Conservation (phyloP, 805 yeast genomes). For the Ogataea naganishii region DNA sequence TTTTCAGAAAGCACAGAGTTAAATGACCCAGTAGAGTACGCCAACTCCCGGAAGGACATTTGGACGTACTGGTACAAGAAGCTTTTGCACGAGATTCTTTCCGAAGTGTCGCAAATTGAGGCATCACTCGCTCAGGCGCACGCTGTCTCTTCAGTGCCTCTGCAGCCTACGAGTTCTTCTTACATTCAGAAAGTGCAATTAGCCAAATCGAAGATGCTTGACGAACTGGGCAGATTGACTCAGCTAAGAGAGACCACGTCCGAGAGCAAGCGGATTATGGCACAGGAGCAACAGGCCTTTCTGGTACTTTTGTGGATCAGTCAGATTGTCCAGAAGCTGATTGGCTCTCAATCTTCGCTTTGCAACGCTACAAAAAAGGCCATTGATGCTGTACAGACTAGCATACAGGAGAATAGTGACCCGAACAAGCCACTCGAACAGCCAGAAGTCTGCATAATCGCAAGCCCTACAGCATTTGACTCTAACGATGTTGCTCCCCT, state of each 20-base stretch:
- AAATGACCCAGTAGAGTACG: conserved; percentile 22
- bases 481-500: conserved; percentile 17
- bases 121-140: too few species aligned
- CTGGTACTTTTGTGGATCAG: conserved; percentile 21
- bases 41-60: conserved; percentile 21
- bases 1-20: conserved; percentile 23
- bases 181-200: not conserved
- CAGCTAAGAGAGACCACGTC: too few species aligned
- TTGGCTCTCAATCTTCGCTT: conserved; percentile 7
- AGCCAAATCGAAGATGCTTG: conserved; percentile 1
- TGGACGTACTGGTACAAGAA: conserved; percentile 21
- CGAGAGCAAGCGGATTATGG: conserved; percentile 12
- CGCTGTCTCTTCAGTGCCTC: too few species aligned
- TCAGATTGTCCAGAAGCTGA: conserved; percentile 18
- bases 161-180: not conserved
- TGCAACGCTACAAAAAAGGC: conserved; percentile 2
- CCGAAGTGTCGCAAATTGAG: too few species aligned
- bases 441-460: conserved; percentile 11
- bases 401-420: conserved; percentile 4
- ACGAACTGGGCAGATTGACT: not conserved
- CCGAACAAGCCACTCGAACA: conserved; percentile 5
- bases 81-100: conserved; percentile 9
- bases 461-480: conserved; percentile 15
- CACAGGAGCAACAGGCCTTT: conserved; percentile 20
- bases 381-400: not conserved